Base-by-base conservation (phyloP, 306 rosid species). In the Crataegus laevigata region DNA sequence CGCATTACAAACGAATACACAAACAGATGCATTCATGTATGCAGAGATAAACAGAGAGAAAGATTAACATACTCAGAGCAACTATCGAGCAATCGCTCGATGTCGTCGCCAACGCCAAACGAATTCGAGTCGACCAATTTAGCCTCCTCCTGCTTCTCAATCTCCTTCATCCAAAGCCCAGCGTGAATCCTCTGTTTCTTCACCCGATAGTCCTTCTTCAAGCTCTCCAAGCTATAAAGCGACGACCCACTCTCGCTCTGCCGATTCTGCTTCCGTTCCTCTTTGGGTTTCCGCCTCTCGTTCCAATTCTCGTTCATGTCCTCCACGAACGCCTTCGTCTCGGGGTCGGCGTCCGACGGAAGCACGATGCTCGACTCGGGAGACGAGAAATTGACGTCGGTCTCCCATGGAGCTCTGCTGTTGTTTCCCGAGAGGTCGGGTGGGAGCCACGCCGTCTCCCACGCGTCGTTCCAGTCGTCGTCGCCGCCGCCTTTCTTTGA, bases 391-490 rank as follows among this genome's bases (percentile, higher is more conserved):
- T 84, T 90, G 51, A 89, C 93, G 64, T 90, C 98, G 21, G 62
- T 60, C 80, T 94, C 97, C 98, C 97, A 94, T 25, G 96, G 93
- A 21, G 96, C 87, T 28, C 88, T 85, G 32, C 61, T 30, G 36
- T 75, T 47, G 79, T 80, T 87, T 6, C 85, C 84, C 14, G 86
- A 81, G 29, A 90, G 79, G 64, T 91, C 97, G 66, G 89, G 96
- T 21, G 98, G 98, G 1, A 94, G 82, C 98, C 98, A 94, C 42
- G 98, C 94, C 2, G 96, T 80, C 62, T 92, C 98, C 98, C 98
- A 94, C 0, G 98, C 89, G 30, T 89, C 92, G 36, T 94, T 94
- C 98, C 97, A 94, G 58, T 91, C 96, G 38, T 90, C 92, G 58
- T 88, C 91, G 79, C 21, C 54, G 54, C 54, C 54, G 8, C 86